Evolutionary conservation across 441 rosid species (phyloP).

Genomic region (Arabidopsis hybrid): DNA sequence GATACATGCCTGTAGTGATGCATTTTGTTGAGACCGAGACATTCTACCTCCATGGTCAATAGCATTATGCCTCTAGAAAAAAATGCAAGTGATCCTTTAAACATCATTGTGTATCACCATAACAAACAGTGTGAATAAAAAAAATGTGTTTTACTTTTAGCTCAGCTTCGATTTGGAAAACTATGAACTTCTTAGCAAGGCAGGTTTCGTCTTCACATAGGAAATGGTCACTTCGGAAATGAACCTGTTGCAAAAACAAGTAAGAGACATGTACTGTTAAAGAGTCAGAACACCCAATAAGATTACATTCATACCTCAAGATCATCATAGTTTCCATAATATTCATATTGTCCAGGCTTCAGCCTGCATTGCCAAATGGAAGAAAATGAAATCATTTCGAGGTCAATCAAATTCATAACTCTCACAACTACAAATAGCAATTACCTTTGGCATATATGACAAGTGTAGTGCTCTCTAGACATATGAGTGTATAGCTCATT

Average conservation of each 20-base stretch:
- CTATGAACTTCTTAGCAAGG: constrained; percentile 86
- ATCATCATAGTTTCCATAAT: constrained; percentile 85
- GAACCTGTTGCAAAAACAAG: constrained; percentile 60
- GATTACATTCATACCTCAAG: constrained; percentile 62
- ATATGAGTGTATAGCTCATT: constrained; percentile 89
- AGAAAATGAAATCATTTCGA: neutral
- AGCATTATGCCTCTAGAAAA: constrained; percentile 78
- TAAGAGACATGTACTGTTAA: neutral
- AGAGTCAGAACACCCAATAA: constrained; percentile 18
- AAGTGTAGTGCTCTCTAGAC: constrained; percentile 89
- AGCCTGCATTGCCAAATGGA: constrained; percentile 59
- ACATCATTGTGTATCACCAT: constrained; percentile 6
- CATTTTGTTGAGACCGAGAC: constrained; percentile 90
- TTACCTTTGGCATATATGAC: constrained; percentile 93
- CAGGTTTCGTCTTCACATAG: constrained; percentile 93
- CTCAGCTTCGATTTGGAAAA: constrained; percentile 81
- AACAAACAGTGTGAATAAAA: neutral
- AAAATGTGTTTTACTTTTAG: constrained; percentile 67
- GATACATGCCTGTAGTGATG: constrained; percentile 76
- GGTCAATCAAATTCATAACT: neutral
- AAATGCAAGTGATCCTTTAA: constrained; percentile 3
- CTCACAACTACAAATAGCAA: neutral
- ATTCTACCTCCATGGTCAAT: constrained; percentile 90
- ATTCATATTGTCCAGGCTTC: constrained; percentile 85
- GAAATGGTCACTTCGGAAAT: constrained; percentile 84